Percentiles rank a stretch among this genome's conserved stretches.
phyloP scores from a whole-genome alignment of 768 basidiomycete genomes.

The Suillus lakei region DNA sequence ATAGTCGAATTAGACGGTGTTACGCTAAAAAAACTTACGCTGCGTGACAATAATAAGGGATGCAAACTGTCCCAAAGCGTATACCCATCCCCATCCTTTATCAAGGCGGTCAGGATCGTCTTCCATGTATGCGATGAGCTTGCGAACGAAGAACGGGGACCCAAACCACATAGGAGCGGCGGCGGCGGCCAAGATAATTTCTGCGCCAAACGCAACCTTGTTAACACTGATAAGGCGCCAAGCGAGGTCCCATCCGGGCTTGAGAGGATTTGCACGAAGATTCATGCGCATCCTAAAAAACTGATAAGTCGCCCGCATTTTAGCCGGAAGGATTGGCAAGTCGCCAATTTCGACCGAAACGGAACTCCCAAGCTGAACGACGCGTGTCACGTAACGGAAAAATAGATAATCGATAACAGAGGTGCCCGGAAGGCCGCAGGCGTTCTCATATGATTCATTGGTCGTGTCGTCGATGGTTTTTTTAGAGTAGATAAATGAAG shows the following conservation, averaged over 20 bases:
- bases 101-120: conserved; percentile 58
- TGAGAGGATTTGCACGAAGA: conserved; percentile 46
- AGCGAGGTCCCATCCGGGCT: conserved; percentile 64
- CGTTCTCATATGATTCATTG: conserved; percentile 73
- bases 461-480: conserved; percentile 66
- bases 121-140: conserved; percentile 69
- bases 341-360: conserved; percentile 85
- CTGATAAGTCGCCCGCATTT: conserved; percentile 70
- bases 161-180: conserved; percentile 70
- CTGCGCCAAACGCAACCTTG: conserved; percentile 38
- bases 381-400: conserved; percentile 89
- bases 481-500: conserved; percentile 74
- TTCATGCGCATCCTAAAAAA: conserved; percentile 68
- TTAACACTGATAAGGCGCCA: conserved; percentile 71
- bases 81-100: conserved; percentile 77
- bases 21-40: conserved; percentile 45
- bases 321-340: conserved; percentile 76
- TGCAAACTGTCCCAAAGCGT: conserved; percentile 54
- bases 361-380: conserved; percentile 79
- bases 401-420: conserved; percentile 53
- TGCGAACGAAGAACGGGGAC: conserved; percentile 63
- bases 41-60: conserved; percentile 13
- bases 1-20: conserved; percentile 40
- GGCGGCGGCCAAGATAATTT: conserved; percentile 56
- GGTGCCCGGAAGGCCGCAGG: conserved; percentile 63